phyloP scores from a whole-genome alignment of 148 eudicot genomes.

The Oxyria digyna region DNA sequence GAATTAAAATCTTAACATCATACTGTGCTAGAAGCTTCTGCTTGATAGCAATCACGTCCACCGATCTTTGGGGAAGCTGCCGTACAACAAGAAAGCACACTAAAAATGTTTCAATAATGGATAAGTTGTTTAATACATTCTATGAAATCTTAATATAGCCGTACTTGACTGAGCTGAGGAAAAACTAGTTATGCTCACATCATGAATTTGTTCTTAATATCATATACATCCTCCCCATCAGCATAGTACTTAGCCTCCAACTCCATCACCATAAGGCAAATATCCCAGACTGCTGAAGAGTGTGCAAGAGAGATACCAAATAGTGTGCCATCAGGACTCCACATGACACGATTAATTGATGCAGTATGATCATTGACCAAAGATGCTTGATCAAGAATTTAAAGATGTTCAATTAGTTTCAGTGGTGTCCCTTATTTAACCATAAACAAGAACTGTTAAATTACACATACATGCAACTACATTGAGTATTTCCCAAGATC shows the following conservation, averaged over 20 bases:
- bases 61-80: slow-evolving; percentile 68
- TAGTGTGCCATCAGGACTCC: slow-evolving; percentile 17
- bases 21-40: slow-evolving; percentile 92
- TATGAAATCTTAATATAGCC: neutral
- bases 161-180: slow-evolving; percentile 70
- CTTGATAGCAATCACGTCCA: slow-evolving; percentile 50
- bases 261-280: neutral
- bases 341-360: slow-evolving; percentile 14
- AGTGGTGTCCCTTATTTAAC: neutral
- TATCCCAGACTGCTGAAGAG: neutral
- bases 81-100: slow-evolving; percentile 7
- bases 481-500: slow-evolving; percentile 39
- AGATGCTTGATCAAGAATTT: slow-evolving; percentile 12
- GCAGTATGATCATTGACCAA: slow-evolving; percentile 9
- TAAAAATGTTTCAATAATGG: no score
- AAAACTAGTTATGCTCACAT: no score
- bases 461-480: slow-evolving; percentile 38
- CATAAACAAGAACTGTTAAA: neutral
- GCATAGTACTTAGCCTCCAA: no score
- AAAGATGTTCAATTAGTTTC: neutral
- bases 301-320: slow-evolving; percentile 9
- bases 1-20: slow-evolving; percentile 34
- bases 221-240: no score
- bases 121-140: neutral
- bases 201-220: no score